These are phyloP conservation scores for Cadophora gregata DNA, from an alignment of 2,329 filamentous ascomycete genomes.

Conservation along the genomic window DNA sequence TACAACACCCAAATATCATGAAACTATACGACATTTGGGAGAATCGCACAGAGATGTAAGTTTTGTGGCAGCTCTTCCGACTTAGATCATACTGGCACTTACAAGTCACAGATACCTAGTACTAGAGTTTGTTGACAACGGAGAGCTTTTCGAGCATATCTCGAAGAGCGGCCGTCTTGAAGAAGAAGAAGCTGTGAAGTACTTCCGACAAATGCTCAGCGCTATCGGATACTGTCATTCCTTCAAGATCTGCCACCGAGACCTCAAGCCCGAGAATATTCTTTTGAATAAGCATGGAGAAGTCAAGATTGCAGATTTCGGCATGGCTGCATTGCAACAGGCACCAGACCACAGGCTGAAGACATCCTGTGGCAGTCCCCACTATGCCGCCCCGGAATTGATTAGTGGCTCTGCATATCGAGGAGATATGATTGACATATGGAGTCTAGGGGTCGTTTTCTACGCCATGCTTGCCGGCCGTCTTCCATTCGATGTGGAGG, in stretches of 20 bases:
- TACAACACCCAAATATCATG: constrained; percentile 94
- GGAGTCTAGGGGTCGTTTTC: constrained; percentile 90
- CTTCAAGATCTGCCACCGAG: constrained; percentile 94
- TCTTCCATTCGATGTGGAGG: constrained; percentile 75
- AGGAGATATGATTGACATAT: constrained; percentile 88
- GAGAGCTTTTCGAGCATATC: constrained; percentile 79
- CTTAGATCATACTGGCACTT: background rate
- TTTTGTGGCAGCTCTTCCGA: constrained; percentile 23
- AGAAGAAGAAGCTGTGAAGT: constrained; percentile 80
- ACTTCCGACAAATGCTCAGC: constrained; percentile 93
- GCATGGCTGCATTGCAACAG: constrained; percentile 92
- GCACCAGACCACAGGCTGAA: constrained; percentile 78
- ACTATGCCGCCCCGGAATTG: constrained; percentile 94
- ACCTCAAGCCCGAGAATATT: constrained; percentile 97
- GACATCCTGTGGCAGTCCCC: constrained; percentile 93
- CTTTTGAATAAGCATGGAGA: constrained; percentile 76
- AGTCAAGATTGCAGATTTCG: constrained; percentile 96
- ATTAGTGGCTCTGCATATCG: constrained; percentile 79
- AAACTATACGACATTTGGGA: constrained; percentile 98
- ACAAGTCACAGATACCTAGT: constrained; percentile 76
- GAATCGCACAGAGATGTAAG: constrained; percentile 91
- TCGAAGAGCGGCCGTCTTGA: constrained; percentile 72
- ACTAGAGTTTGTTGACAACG: constrained; percentile 86
- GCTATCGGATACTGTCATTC: constrained; percentile 92
- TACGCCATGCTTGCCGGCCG: constrained; percentile 85